phyloP scores from a whole-genome alignment of 2,329 filamentous ascomycete genomes.

The Aureobasidium sp. region DNA sequence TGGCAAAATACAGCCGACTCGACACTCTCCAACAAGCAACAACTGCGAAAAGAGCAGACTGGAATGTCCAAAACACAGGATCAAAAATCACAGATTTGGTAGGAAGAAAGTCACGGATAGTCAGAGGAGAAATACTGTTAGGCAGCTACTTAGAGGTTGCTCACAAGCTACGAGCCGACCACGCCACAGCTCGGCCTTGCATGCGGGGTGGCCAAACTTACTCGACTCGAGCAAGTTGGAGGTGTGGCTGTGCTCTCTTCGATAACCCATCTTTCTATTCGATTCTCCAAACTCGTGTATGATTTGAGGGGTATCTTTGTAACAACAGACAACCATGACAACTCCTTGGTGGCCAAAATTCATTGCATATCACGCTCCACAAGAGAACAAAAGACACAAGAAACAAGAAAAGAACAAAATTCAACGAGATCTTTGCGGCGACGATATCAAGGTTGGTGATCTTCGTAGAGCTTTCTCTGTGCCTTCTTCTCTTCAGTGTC shows the following conservation, averaged over 20 bases:
- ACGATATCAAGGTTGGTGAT: conserved; percentile 14
- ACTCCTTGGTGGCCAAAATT: too few relatives aligned
- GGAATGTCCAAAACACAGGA: too few relatives aligned
- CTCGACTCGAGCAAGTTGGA: background rate
- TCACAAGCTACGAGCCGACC: background rate
- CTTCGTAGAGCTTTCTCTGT: conserved; percentile 14
- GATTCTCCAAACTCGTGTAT: background rate
- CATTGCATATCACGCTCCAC: background rate
- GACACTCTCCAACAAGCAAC: background rate
- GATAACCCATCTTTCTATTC: background rate
- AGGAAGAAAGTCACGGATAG: background rate
- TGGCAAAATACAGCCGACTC: conserved; percentile 2
- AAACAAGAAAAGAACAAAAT: background rate
- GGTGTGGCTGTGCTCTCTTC: background rate
- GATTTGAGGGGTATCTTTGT: too few relatives aligned
- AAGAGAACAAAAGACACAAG: background rate
- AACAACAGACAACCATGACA: too few relatives aligned
- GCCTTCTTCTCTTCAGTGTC: conserved; percentile 38
- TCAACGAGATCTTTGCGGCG: background rate
- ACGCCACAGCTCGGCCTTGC: background rate
- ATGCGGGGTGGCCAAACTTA: conserved; percentile 8
- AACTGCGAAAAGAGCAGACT: background rate
- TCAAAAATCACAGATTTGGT: background rate
- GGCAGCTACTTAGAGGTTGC: conserved; percentile 7
- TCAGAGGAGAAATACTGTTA: background rate